Percentiles rank a stretch among this genome's conserved stretches.
Conservation (phyloP, 2,329 filamentous ascomycete genomes). For the Phaeosphaeriaceae sp. region DNA sequence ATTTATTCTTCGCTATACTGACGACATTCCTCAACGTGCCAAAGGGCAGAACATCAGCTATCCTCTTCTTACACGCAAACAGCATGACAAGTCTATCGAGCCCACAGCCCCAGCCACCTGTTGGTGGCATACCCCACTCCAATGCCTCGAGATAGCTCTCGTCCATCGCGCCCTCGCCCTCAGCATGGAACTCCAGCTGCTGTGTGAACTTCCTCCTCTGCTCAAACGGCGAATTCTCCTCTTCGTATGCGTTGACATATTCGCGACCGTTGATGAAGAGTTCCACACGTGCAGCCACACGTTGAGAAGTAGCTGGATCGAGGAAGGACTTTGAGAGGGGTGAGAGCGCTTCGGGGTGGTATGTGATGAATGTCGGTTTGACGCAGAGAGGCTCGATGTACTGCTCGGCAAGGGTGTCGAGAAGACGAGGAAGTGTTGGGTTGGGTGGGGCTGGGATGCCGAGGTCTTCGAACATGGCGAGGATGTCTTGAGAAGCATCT, state of each 20-base stretch:
- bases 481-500: slow-evolving; percentile 66
- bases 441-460: slow-evolving; percentile 58
- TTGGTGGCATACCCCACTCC: slow-evolving; percentile 91
- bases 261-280: slow-evolving; percentile 83
- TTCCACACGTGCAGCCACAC: slow-evolving; percentile 82
- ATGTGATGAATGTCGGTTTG: slow-evolving; percentile 80
- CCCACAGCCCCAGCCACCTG: slow-evolving; percentile 95
- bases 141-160: slow-evolving; percentile 85
- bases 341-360: slow-evolving; percentile 90
- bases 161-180: slow-evolving; percentile 62
- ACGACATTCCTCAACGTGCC: slow-evolving; percentile 75
- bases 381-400: slow-evolving; percentile 82
- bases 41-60: slow-evolving; percentile 87
- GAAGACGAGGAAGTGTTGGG: slow-evolving; percentile 70
- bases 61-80: slow-evolving; percentile 78
- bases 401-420: slow-evolving; percentile 78
- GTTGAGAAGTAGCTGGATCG: slow-evolving; percentile 70
- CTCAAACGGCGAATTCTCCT: slow-evolving; percentile 90
- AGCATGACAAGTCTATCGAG: slow-evolving; percentile 92
- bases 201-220: slow-evolving; percentile 83
- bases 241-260: slow-evolving; percentile 96
- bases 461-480: slow-evolving; percentile 61
- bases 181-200: slow-evolving; percentile 54
- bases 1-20: slow-evolving; percentile 39
- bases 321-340: slow-evolving; percentile 87